Evolutionary conservation across 2,329 filamentous ascomycete species (phyloP).

Genomic region (Phyllosticta capitalensis): DNA sequence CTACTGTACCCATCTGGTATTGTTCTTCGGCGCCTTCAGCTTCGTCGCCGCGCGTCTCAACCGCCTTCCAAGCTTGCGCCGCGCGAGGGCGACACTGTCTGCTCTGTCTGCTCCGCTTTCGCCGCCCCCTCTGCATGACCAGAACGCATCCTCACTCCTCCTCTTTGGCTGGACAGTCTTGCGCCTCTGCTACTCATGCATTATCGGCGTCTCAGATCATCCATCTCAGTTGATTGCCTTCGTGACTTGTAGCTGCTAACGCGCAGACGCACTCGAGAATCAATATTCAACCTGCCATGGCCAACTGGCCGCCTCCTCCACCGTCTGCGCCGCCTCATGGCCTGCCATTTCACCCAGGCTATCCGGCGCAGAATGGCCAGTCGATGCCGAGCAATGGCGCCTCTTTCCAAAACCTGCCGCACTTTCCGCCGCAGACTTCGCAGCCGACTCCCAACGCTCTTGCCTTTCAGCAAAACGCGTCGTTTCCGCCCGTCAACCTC

Average conservation of each 20-base stretch:
- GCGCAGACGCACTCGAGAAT: background rate
- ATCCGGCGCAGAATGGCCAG: constrained; percentile 3
- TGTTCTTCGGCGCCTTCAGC: background rate
- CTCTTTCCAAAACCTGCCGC: constrained; percentile 3
- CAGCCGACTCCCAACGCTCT: constrained; percentile 1
- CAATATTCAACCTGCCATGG: constrained; percentile 1
- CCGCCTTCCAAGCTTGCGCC: background rate
- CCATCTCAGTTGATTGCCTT: constrained; percentile 1
- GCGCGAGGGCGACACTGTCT: background rate
- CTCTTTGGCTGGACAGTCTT: constrained; percentile 6
- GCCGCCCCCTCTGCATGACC: constrained; percentile 4
- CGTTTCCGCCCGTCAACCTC: constrained; percentile 16
- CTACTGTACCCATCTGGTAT: background rate
- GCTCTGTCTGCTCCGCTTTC: background rate
- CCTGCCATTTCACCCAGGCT: background rate
- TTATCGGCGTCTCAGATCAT: constrained; percentile 3
- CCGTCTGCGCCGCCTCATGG: constrained; percentile 7
- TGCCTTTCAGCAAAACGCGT: constrained; percentile 17
- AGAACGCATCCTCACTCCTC: background rate
- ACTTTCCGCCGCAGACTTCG: background rate
- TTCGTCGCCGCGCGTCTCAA: background rate
- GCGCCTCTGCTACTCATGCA: constrained; percentile 10
- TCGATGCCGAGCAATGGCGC: background rate
- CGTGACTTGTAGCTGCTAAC: constrained; percentile 11
- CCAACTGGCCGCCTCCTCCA: constrained; percentile 4